Conservation (phyloP, 257 asterid genomes). For the Salvia rosmarinus region DNA sequence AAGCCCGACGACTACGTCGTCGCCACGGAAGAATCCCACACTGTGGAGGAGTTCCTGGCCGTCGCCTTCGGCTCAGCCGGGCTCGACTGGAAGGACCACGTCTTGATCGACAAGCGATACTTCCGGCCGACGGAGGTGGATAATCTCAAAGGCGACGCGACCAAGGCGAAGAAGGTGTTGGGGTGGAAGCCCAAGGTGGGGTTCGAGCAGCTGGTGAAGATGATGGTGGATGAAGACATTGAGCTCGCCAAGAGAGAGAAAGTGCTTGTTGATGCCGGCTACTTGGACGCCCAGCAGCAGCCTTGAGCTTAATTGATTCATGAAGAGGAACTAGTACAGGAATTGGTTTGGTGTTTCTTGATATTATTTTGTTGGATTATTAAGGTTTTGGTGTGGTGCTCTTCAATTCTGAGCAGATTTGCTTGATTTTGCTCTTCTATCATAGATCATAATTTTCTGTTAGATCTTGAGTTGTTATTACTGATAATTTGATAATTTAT, state of each 20-base stretch:
- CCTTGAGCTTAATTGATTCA: constrained; percentile 46
- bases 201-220: constrained; percentile 86
- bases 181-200: constrained; percentile 95
- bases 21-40: constrained; percentile 96
- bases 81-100: constrained; percentile 90
- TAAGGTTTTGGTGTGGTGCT: constrained; percentile 20
- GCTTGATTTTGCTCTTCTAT: neutral
- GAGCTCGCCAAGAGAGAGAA: constrained; percentile 95
- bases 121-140: constrained; percentile 94
- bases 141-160: constrained; percentile 82
- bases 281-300: constrained; percentile 95
- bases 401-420: neutral
- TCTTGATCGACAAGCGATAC: constrained; percentile 79
- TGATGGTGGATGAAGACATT: constrained; percentile 98
- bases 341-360: constrained; percentile 17
- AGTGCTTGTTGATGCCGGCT: constrained; percentile 96
- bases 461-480: neutral
- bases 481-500: neutral
- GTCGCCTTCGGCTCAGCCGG: constrained; percentile 84
- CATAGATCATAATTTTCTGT: neutral
- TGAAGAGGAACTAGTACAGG: constrained; percentile 12
- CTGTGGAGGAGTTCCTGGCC: constrained; percentile 82
- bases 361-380: constrained; percentile 23
- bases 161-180: constrained; percentile 72
- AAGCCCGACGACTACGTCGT: constrained; percentile 95